Evolutionary conservation across 805 yeast species (phyloP), one percentile per base, ranked within the genome.

Genomic region (Torulaspora gathmanii): DNA sequence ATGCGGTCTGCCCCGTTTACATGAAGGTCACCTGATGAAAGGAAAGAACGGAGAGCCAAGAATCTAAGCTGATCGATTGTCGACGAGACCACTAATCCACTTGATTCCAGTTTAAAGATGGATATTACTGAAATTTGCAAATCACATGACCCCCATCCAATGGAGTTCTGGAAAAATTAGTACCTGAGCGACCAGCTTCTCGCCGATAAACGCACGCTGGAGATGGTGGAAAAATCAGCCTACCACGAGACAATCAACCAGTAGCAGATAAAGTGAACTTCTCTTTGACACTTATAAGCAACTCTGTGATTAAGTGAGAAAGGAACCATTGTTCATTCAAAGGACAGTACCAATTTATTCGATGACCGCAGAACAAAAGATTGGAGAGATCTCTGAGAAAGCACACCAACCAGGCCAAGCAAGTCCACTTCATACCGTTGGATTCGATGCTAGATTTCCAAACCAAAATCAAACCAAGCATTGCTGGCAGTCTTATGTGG

Each of bases 401-500:
- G 37, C 33, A 31, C 29, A 22, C 28, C 16, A 39, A 25, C 25
- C 29, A 23, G 49, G 62, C 44, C 62, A 59, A 44, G 72, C 66
- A 47, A 61, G 71, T 58, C 76, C 77, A 58, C 67, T 79, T 57
- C 77, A 72, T 60, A 81, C 84, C 47, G 82, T 80, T 64, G 85
- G 84, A 51, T 85, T 85, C 74, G 95, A 86, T 70, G 84, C 95
- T 64, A 83, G 96, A 71, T 90, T 90, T 82, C 98, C 99, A 58
- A 81, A 88, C 77, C 90, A 82, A 71, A 91, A 91, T 82, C 99
- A 91, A 74, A 87, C 97, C 63, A 89, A 85, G 75, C 96, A 91
- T 78, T 93, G 98, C 78, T 95, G 91, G 82, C 97, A 91, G 76
- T 79, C 91, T 60, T 93, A 91, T 75, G 88, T 93, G 64, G 99